phyloP scores from a whole-genome alignment of 1,284 basidiomycete genomes.

The Pseudozyma pruni region DNA sequence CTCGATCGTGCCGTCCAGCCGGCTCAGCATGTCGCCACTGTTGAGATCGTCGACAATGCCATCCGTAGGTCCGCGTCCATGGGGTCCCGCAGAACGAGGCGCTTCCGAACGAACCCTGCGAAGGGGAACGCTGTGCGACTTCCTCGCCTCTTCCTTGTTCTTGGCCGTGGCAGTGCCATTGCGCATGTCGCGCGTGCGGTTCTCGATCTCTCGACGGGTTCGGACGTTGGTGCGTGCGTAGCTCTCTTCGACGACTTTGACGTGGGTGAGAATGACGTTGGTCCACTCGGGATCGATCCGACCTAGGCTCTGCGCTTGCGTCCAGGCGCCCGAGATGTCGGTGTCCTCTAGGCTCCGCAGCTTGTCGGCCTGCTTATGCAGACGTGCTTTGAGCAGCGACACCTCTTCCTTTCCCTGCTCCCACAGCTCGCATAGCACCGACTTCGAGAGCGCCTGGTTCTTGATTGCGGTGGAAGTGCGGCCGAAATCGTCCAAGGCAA shows the following conservation, averaged over 20 bases:
- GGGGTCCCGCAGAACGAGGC: not conserved
- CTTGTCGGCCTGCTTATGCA: slow-evolving; percentile 14
- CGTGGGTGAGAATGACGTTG: slow-evolving; percentile 13
- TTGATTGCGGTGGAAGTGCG: slow-evolving; percentile 2
- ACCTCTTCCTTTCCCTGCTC: slow-evolving; percentile 15
- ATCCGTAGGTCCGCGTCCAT: no score
- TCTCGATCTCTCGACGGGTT: slow-evolving; percentile 10
- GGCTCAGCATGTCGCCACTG: slow-evolving; percentile 4
- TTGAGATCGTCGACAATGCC: slow-evolving; percentile 16
- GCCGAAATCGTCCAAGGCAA: slow-evolving; percentile 6
- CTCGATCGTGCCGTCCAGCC: slow-evolving; percentile 21
- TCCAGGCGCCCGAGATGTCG: slow-evolving; percentile 31
- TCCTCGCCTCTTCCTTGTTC: not conserved
- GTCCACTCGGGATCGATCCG: slow-evolving; percentile 9
- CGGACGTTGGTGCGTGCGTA: slow-evolving; percentile 18
- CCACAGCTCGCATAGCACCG: slow-evolving; percentile 39
- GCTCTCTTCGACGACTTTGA: slow-evolving; percentile 26
- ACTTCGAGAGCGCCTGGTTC: slow-evolving; percentile 18
- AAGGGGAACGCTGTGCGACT: slow-evolving; percentile 11
- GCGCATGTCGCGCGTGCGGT: not conserved
- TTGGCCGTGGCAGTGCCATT: not conserved
- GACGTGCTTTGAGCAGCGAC: slow-evolving; percentile 10
- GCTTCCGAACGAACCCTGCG: slow-evolving; percentile 31
- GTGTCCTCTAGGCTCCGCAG: slow-evolving; percentile 26
- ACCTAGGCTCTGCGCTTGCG: slow-evolving; percentile 4